phyloP scores from a whole-genome alignment of 2,329 filamentous ascomycete genomes.

The Raffaelea albimanens region DNA sequence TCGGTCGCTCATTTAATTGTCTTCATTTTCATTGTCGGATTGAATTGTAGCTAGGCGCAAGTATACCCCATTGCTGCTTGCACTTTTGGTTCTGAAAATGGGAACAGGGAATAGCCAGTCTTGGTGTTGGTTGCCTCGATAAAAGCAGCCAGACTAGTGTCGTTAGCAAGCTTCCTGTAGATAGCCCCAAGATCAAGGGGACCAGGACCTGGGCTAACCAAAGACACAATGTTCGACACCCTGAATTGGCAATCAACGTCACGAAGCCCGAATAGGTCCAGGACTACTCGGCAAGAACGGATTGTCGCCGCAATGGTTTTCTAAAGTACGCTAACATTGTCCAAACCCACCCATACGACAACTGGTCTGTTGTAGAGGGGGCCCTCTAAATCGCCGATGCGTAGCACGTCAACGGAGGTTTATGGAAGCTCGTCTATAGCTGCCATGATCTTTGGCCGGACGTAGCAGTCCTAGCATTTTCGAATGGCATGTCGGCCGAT shows the following conservation, averaged over 20 bases:
- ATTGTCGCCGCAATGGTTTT: background rate
- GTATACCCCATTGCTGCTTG: background rate
- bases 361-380: background rate
- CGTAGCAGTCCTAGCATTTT: background rate
- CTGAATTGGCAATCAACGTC: background rate
- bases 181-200: too few relatives aligned
- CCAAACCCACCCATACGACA: background rate
- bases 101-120: background rate
- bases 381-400: background rate
- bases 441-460: background rate
- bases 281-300: background rate
- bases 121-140: background rate
- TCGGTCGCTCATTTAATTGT: too few relatives aligned
- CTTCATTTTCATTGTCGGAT: background rate
- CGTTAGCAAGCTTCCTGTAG: background rate
- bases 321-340: background rate
- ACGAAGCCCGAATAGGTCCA: background rate
- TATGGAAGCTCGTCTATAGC: background rate
- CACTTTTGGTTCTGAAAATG: background rate
- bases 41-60: background rate
- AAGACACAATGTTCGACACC: background rate
- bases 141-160: background rate
- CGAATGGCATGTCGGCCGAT: background rate
- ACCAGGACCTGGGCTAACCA: background rate
- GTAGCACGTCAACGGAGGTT: background rate